Evolutionary conservation across 2,329 filamentous ascomycete genomes (phyloP).

Genomic region (Pseudogymnoascus sp.): DNA sequence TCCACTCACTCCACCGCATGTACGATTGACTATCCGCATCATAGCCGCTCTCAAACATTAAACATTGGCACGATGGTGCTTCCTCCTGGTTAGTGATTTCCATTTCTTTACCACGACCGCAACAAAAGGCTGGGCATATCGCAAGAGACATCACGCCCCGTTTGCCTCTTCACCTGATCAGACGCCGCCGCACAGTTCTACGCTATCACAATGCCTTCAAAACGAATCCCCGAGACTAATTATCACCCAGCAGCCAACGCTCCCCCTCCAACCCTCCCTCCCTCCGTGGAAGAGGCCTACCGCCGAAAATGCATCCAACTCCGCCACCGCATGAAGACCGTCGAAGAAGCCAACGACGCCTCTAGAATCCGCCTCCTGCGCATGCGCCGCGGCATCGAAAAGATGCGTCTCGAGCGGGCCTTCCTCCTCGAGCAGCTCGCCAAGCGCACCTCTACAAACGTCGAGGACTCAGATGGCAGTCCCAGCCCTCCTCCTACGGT

Average conservation of each 20-base stretch:
- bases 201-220: neutral
- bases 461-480: slow-evolving; percentile 72
- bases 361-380: slow-evolving; percentile 71
- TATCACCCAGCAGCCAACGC: slow-evolving; percentile 30
- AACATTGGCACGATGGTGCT: slow-evolving; percentile 20
- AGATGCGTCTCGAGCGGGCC: slow-evolving; percentile 80
- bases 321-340: slow-evolving; percentile 82
- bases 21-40: neutral
- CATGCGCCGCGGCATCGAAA: slow-evolving; percentile 78
- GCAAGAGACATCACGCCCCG: neutral
- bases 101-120: neutral
- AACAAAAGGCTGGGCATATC: neutral
- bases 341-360: slow-evolving; percentile 85
- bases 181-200: neutral
- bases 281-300: slow-evolving; percentile 92
- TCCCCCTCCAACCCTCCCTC: slow-evolving; percentile 59
- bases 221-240: neutral
- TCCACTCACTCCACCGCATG: neutral
- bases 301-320: slow-evolving; percentile 94
- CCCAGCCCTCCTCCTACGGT: slow-evolving; percentile 74
- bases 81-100: slow-evolving; percentile 20
- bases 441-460: slow-evolving; percentile 65
- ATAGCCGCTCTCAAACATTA: neutral
- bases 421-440: slow-evolving; percentile 66
- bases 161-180: neutral